Evolutionary conservation across 2,329 filamentous ascomycete genomes (phyloP).

Genomic region (Sphaerulina vaccinii): DNA sequence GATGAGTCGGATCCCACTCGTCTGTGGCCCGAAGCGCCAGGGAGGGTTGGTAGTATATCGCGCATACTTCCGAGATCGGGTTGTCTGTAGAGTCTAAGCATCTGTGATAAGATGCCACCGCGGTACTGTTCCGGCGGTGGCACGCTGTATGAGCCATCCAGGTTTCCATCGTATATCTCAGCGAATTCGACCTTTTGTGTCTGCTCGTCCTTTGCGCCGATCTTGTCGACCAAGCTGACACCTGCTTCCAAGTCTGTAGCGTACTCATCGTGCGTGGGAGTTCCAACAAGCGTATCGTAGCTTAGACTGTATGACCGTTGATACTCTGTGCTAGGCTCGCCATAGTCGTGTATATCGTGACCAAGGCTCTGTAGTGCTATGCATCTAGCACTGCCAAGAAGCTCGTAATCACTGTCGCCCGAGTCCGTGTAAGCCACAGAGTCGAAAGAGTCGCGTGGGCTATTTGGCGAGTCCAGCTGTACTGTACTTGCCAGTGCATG

Average conservation of each 20-base stretch:
- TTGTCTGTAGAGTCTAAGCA: constrained; percentile 66
- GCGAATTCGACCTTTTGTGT: constrained; percentile 6
- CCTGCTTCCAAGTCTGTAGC: not conserved
- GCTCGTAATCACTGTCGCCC: constrained; percentile 12
- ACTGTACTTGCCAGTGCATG: constrained; percentile 16
- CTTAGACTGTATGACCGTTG: not conserved
- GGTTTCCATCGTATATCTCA: constrained; percentile 14
- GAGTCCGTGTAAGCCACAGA: constrained; percentile 5
- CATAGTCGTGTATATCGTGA: not conserved
- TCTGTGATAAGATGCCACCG: constrained; percentile 68
- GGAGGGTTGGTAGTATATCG: constrained; percentile 22
- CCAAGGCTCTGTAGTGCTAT: constrained; percentile 10
- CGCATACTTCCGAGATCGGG: constrained; percentile 5
- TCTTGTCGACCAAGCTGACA: not conserved
- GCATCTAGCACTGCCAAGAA: constrained; percentile 6
- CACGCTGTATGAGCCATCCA: constrained; percentile 52
- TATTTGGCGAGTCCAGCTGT: constrained; percentile 7
- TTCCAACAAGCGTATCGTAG: constrained; percentile 4
- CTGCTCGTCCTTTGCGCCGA: constrained; percentile 1
- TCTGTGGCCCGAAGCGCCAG: constrained; percentile 35
- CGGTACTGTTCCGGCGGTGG: constrained; percentile 67
- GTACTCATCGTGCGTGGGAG: not conserved
- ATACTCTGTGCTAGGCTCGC: not conserved
- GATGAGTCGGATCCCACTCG: constrained; percentile 35
- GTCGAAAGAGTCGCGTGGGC: constrained; percentile 14